phyloP scores from a whole-genome alignment of 371 early-diverging fungal species.

The Entomophthora muscae region DNA sequence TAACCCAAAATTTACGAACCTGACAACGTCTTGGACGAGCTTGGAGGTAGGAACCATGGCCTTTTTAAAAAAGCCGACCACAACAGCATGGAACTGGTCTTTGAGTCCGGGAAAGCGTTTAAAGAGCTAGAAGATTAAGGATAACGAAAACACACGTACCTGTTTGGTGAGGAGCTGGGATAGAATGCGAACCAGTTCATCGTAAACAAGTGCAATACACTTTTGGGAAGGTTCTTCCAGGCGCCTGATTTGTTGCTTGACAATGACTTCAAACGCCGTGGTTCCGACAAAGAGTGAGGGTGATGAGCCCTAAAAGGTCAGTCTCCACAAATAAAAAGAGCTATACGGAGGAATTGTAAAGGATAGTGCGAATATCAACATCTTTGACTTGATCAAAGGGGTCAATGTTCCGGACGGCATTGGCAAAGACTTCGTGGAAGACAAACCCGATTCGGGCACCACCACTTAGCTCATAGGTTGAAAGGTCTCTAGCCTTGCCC shows the following conservation, averaged over 20 bases:
- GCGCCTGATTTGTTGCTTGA: slow-evolving; percentile 92
- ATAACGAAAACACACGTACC: slow-evolving; percentile 18
- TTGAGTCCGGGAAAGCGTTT: slow-evolving; percentile 87
- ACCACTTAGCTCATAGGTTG: slow-evolving; percentile 86
- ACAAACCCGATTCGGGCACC: slow-evolving; percentile 97
- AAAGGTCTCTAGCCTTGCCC: slow-evolving; percentile 81
- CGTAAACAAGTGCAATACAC: slow-evolving; percentile 84
- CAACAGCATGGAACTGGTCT: slow-evolving; percentile 77
- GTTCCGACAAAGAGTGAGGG: slow-evolving; percentile 94
- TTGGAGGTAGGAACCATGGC: slow-evolving; percentile 76
- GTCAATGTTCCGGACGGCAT: slow-evolving; percentile 82
- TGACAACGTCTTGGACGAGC: slow-evolving; percentile 75
- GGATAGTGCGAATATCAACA: slow-evolving; percentile 89
- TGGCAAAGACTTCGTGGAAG: slow-evolving; percentile 91
- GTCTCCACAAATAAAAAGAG: background rate
- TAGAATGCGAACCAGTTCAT: slow-evolving; percentile 87
- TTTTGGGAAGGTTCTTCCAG: slow-evolving; percentile 91
- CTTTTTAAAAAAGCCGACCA: slow-evolving; percentile 81
- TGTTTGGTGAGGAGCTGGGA: slow-evolving; percentile 76
- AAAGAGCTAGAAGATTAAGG: slow-evolving; percentile 31
- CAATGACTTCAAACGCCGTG: slow-evolving; percentile 92
- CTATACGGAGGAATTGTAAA: slow-evolving; percentile 89
- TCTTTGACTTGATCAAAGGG: slow-evolving; percentile 95
- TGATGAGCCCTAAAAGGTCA: slow-evolving; percentile 52
- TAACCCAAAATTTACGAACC: slow-evolving; percentile 27